Evolutionary conservation across 2,329 filamentous ascomycete genomes (phyloP), one percentile per base, ranked within the genome.

Genomic region (Paracamarosporium sp.): DNA sequence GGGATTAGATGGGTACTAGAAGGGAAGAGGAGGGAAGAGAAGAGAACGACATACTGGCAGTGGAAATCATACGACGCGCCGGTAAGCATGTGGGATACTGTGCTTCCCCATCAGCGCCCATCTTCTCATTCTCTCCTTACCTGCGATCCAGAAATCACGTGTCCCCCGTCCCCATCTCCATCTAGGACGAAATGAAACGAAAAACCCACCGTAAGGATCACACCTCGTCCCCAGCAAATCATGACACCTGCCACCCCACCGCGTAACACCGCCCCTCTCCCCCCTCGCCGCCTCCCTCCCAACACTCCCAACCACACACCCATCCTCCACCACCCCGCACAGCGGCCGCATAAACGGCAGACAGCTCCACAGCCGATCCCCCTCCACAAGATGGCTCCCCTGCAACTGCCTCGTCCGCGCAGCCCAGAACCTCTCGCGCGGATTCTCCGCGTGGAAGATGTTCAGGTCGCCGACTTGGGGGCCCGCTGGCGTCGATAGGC

Each of bases 401-500:
- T 96, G 90, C 17, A 96, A 83, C 73, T 96, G 91, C 56, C 88
- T 84, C 12, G 91, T 95, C 35, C 92, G 85, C 1, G 86, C 82
- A 1, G 92, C 91, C 92, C 91, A 96, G 80, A 96, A 92, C 40
- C 87, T 83, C 73, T 96, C 92, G 13, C 90, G 85, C 0, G 91
- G 89, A 74, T 95, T 93, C 61, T 88, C 79, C 5, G 83, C 81
- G 66, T 90, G 91, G 90, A 90, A 96, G 66, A 95, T 84, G 74
- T 96, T 96, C 17, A 95, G 79, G 67, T 95, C 92, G 53, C 91
- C 90, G 47, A 96, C 91, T 78, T 96, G 92, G 0, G 92, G 87
- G 0, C 92, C 92, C 53, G 88, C 80, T 0, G 90, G 90, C 0
- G 91, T 94, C 56, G 87, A 90, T 60, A 96, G 87, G 13, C 88